phyloP scores from a whole-genome alignment of 331 rosid species.

The Stylosanthes scabra region DNA sequence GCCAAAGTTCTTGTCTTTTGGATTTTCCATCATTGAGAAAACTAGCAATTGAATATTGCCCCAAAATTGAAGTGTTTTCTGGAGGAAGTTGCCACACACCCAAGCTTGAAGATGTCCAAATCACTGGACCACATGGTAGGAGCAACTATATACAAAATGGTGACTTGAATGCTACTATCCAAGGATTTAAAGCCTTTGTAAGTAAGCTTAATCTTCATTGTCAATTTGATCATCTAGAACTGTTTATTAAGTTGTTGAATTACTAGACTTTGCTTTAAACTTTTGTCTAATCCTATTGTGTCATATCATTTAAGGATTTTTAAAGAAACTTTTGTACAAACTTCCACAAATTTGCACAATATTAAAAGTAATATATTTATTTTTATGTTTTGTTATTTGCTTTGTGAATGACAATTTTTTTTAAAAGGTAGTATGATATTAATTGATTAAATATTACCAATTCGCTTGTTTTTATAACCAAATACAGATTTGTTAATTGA shows the following conservation, averaged over 20 bases:
- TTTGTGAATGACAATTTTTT: no score
- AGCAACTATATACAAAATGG: not conserved
- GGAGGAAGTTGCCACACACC: not conserved
- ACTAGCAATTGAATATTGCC: not conserved
- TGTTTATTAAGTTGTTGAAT: not conserved
- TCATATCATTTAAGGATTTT: no score
- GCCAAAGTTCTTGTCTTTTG: not conserved
- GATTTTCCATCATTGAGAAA: slow-evolving; percentile 9
- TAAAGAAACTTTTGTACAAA: no score
- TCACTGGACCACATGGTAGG: not conserved
- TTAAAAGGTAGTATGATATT: no score
- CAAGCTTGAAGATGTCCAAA: not conserved
- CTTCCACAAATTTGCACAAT: no score
- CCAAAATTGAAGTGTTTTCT: slow-evolving; percentile 5
- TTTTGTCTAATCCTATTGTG: not conserved
- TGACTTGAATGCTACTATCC: slow-evolving; percentile 14
- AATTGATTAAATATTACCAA: no score
- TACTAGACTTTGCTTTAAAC: not conserved
- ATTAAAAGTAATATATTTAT: no score
- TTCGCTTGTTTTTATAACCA: no score
- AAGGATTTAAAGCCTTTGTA: slow-evolving; percentile 15
- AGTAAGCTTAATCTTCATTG: not conserved
- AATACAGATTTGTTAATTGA: no score
- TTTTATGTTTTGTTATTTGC: no score
- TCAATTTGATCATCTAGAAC: not conserved